phyloP scores from a whole-genome alignment of 164 flowering plant species.

The Malania oleifera region DNA sequence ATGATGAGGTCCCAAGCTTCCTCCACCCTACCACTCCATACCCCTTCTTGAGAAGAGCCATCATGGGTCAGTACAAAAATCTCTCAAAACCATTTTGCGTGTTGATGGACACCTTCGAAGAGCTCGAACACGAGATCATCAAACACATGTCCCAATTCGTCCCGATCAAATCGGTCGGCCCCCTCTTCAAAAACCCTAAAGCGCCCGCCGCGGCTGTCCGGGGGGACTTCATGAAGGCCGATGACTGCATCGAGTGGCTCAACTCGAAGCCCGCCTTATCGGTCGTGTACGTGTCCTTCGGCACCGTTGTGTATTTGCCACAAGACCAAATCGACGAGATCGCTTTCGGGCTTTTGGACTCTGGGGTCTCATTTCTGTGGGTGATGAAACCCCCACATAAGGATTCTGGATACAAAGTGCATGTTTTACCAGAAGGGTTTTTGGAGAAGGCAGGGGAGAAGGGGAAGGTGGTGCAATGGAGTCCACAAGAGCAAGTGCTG shows the following conservation, averaged over 20 bases:
- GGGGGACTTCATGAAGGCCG: slow-evolving; percentile 43
- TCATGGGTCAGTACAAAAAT: slow-evolving; percentile 50
- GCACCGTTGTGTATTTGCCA: slow-evolving; percentile 36
- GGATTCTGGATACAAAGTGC: slow-evolving; percentile 9
- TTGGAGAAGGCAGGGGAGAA: slow-evolving; percentile 38
- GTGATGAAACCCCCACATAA: slow-evolving; percentile 19
- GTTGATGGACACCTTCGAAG: slow-evolving; percentile 60
- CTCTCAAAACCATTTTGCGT: slow-evolving; percentile 49
- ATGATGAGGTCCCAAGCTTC: slow-evolving; percentile 68
- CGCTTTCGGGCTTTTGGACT: slow-evolving; percentile 41
- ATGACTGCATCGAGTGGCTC: slow-evolving; percentile 51
- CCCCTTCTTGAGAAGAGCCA: slow-evolving; percentile 22
- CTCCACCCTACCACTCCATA: slow-evolving; percentile 44
- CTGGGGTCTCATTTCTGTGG: slow-evolving; percentile 49
- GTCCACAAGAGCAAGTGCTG: slow-evolving; percentile 61
- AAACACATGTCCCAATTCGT: slow-evolving; percentile 30
- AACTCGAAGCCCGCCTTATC: slow-evolving; percentile 38
- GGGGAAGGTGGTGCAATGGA: slow-evolving; percentile 61
- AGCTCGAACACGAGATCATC: slow-evolving; percentile 52
- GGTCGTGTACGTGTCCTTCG: slow-evolving; percentile 65
- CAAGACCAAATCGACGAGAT: slow-evolving; percentile 60
- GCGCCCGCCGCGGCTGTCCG: slow-evolving; percentile 4
- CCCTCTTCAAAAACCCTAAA: slow-evolving; percentile 36
- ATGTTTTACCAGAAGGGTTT: slow-evolving; percentile 45
- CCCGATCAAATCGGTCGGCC: slow-evolving; percentile 53